phyloP scores from a whole-genome alignment of 106 monocot genomes.

The Posidonia australis region DNA sequence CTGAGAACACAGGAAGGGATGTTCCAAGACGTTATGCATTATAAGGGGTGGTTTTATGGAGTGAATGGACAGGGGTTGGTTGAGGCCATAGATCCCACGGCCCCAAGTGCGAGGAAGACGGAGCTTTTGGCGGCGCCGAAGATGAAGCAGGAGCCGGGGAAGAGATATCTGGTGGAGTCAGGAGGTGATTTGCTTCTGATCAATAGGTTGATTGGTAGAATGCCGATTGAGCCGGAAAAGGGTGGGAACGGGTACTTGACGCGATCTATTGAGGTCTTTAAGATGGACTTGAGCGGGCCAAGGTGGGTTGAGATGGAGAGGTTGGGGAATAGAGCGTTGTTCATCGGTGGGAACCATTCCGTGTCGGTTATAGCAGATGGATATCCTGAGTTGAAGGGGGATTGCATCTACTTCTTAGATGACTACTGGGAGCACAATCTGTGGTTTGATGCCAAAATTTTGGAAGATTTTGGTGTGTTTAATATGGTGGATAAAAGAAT shows the following conservation, averaged over 20 bases:
- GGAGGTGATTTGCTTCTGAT: conserved; percentile 6
- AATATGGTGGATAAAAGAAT: neutral
- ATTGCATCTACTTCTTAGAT: conserved; percentile 6
- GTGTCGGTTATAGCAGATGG: neutral
- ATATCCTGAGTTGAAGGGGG: conserved; percentile 2
- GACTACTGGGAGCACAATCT: conserved; percentile 8
- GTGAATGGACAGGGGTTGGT: conserved; percentile 1
- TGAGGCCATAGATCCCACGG: conserved; percentile 4
- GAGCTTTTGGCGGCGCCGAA: neutral
- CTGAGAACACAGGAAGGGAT: neutral
- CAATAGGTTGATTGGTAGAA: conserved; percentile 2
- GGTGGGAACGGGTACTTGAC: conserved; percentile 7
- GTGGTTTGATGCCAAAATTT: neutral
- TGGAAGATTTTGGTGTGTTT: conserved; percentile 7
- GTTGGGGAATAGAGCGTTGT: neutral
- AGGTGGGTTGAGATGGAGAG: conserved; percentile 3
- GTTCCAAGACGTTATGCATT: conserved; percentile 6
- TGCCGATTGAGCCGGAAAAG: neutral
- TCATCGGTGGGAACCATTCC: conserved; percentile 6
- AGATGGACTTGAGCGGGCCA: neutral
- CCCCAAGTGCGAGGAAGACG: neutral
- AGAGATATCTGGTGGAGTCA: conserved; percentile 7
- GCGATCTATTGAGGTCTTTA: conserved; percentile 3
- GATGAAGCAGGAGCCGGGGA: neutral
- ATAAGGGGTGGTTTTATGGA: conserved; percentile 8